A percentile compares a stretch with the other conserved stretches of the same genome.
Conservation (phyloP, 1,139 yeast genomes). For the Sugiyamaella paludigena region DNA sequence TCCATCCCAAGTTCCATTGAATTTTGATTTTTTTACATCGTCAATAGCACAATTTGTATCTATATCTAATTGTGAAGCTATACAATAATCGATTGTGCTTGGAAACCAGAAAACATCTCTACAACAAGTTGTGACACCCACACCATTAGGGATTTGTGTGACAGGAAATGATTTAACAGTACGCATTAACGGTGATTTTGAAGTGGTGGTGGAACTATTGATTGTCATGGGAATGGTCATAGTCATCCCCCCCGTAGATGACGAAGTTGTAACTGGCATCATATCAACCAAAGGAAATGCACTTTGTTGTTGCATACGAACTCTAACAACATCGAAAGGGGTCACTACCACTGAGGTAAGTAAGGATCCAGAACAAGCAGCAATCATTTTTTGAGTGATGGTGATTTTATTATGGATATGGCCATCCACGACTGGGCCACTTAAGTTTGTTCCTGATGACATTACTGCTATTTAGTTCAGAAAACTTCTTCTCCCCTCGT, state of each 20-base stretch:
- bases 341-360: conserved; percentile 78
- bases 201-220: not conserved
- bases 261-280: not conserved
- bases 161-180: conserved; percentile 26
- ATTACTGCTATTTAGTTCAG: not conserved
- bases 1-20: conserved; percentile 69
- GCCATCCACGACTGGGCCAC: conserved; percentile 16
- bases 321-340: conserved; percentile 91
- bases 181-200: conserved; percentile 19
- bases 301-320: conserved; percentile 85
- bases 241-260: not conserved
- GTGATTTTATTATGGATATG: conserved; percentile 37
- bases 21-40: conserved; percentile 36
- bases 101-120: conserved; percentile 43
- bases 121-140: conserved; percentile 42
- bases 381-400: conserved; percentile 67
- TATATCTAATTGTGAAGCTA: conserved; percentile 36
- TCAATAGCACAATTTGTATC: conserved; percentile 36
- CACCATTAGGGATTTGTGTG: conserved; percentile 30
- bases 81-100: conserved; percentile 41
- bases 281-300: conserved; percentile 30
- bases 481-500: too few relatives aligned
- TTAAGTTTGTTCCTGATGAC: conserved; percentile 13
- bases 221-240: not conserved
- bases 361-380: conserved; percentile 91